Evolutionary conservation across 305 asterid species (phyloP).

Genomic region (Ilex paraguariensis): DNA sequence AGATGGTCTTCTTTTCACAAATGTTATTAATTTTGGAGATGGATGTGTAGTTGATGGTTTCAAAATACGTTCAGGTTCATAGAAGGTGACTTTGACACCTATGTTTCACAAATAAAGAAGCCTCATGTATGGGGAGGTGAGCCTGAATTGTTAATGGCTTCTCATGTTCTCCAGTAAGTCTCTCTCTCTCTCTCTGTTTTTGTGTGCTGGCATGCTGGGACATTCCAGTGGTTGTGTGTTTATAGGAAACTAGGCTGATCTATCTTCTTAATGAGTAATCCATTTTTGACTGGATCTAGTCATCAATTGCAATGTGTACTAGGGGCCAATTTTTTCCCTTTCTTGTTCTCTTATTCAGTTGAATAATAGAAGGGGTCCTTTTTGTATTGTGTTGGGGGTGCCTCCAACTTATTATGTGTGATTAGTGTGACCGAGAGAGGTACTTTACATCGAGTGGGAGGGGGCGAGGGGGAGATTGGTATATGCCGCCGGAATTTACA

Average conservation of each 20-base stretch:
- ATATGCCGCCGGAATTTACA: no score
- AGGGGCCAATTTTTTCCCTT: no score
- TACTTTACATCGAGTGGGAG: no score
- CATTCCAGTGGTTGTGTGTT: neutral
- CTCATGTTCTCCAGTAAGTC: slow-evolving; percentile 84
- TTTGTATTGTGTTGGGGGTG: neutral
- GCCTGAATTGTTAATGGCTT: slow-evolving; percentile 93
- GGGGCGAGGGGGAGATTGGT: no score
- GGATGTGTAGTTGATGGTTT: slow-evolving; percentile 2
- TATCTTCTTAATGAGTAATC: neutral
- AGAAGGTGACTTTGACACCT: slow-evolving; percentile 78
- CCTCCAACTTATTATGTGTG: neutral
- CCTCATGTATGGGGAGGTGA: slow-evolving; percentile 98
- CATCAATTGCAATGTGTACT: neutral
- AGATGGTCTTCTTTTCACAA: neutral
- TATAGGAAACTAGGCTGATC: neutral
- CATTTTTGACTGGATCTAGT: neutral
- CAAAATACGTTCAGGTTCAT: slow-evolving; percentile 56
- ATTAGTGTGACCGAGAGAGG: no score
- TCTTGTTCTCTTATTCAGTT: no score
- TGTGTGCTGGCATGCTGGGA: neutral
- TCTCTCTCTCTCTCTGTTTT: neutral
- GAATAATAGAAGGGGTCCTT: no score
- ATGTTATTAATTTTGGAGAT: neutral
- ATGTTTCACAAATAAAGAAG: slow-evolving; percentile 62